Evolutionary conservation across 2,329 filamentous ascomycete species (phyloP).

Genomic region (Ceratocystis alfenasii): DNA sequence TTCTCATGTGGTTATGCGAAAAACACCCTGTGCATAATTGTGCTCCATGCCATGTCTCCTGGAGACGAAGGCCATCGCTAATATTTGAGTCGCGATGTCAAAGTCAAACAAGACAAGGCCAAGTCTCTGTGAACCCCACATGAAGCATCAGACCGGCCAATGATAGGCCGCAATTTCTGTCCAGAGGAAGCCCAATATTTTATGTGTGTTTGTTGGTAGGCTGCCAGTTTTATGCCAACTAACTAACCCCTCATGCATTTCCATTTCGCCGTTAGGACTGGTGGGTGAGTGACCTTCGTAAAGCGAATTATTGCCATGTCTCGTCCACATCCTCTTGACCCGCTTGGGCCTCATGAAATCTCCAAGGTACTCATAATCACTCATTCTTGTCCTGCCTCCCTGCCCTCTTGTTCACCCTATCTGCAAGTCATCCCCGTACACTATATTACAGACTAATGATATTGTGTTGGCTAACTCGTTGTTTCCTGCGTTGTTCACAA

Average conservation of each 20-base stretch:
- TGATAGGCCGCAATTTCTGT: neutral
- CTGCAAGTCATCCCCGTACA: neutral
- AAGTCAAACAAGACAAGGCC: neutral
- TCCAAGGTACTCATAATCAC: conserved; percentile 19
- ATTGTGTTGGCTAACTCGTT: neutral
- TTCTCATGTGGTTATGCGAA: too few species aligned
- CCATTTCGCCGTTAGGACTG: too few species aligned
- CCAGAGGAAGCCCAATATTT: too few species aligned
- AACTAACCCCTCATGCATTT: too few species aligned
- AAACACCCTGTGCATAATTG: too few species aligned
- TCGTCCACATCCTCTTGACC: conserved; percentile 26
- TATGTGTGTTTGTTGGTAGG: too few species aligned
- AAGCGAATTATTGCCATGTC: neutral
- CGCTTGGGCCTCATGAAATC: conserved; percentile 26
- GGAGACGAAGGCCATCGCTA: too few species aligned
- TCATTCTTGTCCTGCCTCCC: neutral
- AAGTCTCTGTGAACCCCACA: neutral
- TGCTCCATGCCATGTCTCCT: too few species aligned
- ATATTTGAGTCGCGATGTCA: neutral
- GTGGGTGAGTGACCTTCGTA: too few species aligned
- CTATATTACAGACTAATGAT: neutral
- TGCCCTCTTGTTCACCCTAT: conserved; percentile 5
- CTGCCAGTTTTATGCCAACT: too few species aligned
- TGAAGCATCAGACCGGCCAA: neutral
- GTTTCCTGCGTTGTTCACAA: neutral